Conservation (phyloP, 768 basidiomycete genomes). For the Lyophyllum decastes region DNA sequence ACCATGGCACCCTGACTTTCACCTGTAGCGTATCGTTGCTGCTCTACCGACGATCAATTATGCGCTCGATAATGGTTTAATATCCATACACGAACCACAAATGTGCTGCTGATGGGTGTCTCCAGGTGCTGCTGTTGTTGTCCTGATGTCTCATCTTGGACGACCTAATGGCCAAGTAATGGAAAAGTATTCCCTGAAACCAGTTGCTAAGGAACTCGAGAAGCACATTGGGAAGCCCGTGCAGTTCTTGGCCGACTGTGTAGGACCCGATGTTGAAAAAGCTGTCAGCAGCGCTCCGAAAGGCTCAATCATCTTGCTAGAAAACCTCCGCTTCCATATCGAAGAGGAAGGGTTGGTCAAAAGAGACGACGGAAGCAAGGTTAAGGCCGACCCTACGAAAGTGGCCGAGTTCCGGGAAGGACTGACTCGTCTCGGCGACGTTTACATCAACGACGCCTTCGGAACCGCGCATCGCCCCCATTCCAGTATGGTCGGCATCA, state of each 20-base stretch:
- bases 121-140: slow-evolving; percentile 76
- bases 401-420: slow-evolving; percentile 85
- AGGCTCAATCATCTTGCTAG: slow-evolving; percentile 85
- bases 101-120: slow-evolving; percentile 13
- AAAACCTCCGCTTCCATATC: slow-evolving; percentile 98
- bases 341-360: slow-evolving; percentile 96
- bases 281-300: slow-evolving; percentile 63
- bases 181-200: slow-evolving; percentile 87
- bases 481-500: slow-evolving; percentile 97
- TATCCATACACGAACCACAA: slow-evolving; percentile 6
- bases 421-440: slow-evolving; percentile 90
- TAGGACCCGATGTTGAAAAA: slow-evolving; percentile 83
- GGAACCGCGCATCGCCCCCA: slow-evolving; percentile 98
- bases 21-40: slow-evolving; percentile 87
- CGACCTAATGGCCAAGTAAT: slow-evolving; percentile 93
- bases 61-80: slow-evolving; percentile 78
- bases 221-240: slow-evolving; percentile 72
- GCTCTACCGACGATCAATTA: slow-evolving; percentile 95
- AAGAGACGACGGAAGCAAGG: slow-evolving; percentile 93
- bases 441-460: slow-evolving; percentile 99
- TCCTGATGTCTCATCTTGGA: slow-evolving; percentile 98
- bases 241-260: slow-evolving; percentile 81
- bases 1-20: slow-evolving; percentile 12
- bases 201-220: slow-evolving; percentile 80
- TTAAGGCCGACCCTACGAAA: slow-evolving; percentile 83